These are phyloP conservation scores for Apiosordaria backusii DNA, from an alignment of 495 filamentous ascomycete species.

Conservation along the genomic window DNA sequence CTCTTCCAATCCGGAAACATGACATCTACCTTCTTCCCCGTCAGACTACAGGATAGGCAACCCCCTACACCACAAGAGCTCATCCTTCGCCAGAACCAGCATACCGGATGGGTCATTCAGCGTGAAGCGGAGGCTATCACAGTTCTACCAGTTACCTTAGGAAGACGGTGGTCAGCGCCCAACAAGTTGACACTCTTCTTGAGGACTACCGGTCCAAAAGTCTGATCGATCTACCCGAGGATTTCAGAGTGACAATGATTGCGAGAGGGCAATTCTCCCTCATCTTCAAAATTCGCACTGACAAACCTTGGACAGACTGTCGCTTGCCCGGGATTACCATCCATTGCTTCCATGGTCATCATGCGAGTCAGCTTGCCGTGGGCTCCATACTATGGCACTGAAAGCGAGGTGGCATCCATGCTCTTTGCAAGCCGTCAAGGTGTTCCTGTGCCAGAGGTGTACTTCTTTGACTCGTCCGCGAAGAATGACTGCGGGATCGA, in stretches of 20 bases:
- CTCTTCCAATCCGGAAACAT: not conserved
- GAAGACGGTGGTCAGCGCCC: not conserved
- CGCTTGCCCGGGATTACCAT: not conserved
- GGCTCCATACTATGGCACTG: slow-evolving; percentile 9
- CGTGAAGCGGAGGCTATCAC: not conserved
- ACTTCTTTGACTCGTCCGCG: slow-evolving; percentile 13
- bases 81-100: not conserved
- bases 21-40: not conserved
- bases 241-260: not conserved
- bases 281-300: not conserved
- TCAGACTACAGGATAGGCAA: not conserved
- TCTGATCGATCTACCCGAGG: not conserved
- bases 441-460: slow-evolving; percentile 4
- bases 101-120: not conserved
- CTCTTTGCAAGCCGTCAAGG: not conserved
- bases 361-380: slow-evolving; percentile 7
- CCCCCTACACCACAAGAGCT: not conserved
- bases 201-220: not conserved
- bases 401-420: slow-evolving; percentile 12
- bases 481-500: slow-evolving; percentile 3
- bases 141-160: not conserved
- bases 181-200: not conserved
- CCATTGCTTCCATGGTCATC: not conserved
- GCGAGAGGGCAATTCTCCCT: not conserved
- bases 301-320: not conserved